Base-by-base conservation (phyloP, 768 basidiomycete genomes). In the Cystofilobasidium capitatum region DNA sequence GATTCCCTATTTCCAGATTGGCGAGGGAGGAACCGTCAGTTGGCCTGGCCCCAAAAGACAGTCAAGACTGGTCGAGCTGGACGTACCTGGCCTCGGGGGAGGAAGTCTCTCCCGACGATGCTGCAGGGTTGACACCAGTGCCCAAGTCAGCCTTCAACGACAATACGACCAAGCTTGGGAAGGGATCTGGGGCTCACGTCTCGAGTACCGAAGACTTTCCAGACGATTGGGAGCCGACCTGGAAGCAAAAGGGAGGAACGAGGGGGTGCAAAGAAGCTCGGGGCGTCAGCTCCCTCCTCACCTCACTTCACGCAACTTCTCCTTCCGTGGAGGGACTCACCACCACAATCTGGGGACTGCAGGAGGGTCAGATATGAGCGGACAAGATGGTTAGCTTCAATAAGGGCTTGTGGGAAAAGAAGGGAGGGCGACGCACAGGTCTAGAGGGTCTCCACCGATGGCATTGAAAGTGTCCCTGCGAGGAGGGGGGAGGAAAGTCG, bases 221-320 rank as follows among this genome's bases (percentile, higher is more conserved):
- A 37, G 91, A 86, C 45, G 92, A 96, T 79, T 97, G 93, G 73
- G 91, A 93, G 66, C 93, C 93, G 74, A 97, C 91, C 91, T 93
- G 73, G 44, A 10, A 4, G n/a, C n/a, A 42, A 24, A 49, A 39
- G 33, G 26, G 31, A 39, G 24, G 6, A 13, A 16, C 22, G 36
- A 63, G 39, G 26, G n/a, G 51, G 33, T 54, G 51, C 29, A 44
- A 64, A 55, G 1, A 44, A 31, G n/a, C n/a, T n/a, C 26, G 22
- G 45, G 42, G 22, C 51, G 54, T 55, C 8, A 55, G 39, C 51
- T 51, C 47, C 33, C n/a, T 33, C 58, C n/a, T 35, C 35, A 3
- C 37, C 31, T 31, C 39, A 33, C 39, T 33, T 6, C 16, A n/a
- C 12, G 26, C 62, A 57, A 26, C n/a, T n/a, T n/a, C n/a, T n/a